Percentiles rank a stretch among this genome's conserved stretches.
Evolutionary conservation across 768 basidiomycete genomes (phyloP).

Genomic region (Russula lepida): DNA sequence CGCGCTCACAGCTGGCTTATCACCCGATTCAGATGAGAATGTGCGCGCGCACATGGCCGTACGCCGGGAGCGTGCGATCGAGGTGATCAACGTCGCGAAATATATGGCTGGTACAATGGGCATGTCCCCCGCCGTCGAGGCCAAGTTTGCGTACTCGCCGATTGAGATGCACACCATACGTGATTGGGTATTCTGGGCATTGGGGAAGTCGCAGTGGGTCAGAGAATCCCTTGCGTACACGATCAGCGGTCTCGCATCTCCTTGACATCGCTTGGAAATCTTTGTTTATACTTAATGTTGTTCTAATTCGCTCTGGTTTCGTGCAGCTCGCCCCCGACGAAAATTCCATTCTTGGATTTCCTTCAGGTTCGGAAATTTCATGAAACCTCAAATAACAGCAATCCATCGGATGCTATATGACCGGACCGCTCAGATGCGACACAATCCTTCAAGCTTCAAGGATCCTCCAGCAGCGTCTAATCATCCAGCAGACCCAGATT

Average conservation of each 20-base stretch:
- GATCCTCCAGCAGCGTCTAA: no score
- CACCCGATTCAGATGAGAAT: slow-evolving; percentile 26
- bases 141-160: slow-evolving; percentile 21
- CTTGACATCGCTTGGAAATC: background rate
- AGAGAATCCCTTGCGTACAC: slow-evolving; percentile 22
- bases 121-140: slow-evolving; percentile 24
- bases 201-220: slow-evolving; percentile 22
- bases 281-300: background rate
- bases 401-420: background rate
- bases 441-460: no score
- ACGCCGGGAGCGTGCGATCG: slow-evolving; percentile 35
- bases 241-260: slow-evolving; percentile 27
- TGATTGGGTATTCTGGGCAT: slow-evolving; percentile 23
- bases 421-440: no score
- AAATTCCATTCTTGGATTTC: background rate
- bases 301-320: background rate
- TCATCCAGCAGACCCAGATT: no score
- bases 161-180: slow-evolving; percentile 21
- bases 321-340: background rate
- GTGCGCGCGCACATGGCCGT: slow-evolving; percentile 30
- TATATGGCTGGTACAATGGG: slow-evolving; percentile 24
- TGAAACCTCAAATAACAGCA: background rate
- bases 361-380: no score
- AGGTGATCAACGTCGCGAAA: slow-evolving; percentile 37
- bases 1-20: slow-evolving; percentile 25